Base-by-base conservation (phyloP, 1,284 basidiomycete genomes). In the Puccinia coronata region DNA sequence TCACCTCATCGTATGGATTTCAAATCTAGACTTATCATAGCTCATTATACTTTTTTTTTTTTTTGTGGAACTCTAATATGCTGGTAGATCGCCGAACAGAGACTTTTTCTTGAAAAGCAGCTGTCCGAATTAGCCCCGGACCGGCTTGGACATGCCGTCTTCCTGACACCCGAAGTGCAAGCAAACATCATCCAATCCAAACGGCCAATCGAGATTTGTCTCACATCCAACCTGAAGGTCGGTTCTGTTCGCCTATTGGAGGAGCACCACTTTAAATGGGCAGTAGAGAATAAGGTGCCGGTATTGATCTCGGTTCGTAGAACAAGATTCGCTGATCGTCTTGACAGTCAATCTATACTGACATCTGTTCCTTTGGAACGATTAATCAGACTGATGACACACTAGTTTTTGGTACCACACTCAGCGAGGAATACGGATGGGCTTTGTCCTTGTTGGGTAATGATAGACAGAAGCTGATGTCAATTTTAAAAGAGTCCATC, bases 201-300 rank as follows among this genome's bases (percentile, higher is more conserved):
- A 57, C 36, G 49, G 31, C 77, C 77, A 31, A 79, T 79, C 39
- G 77, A 79, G 47, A 79, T 79, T 25, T 79, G 77, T 57, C 31
- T 79, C 18, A 70, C 77, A 25, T 79, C 77, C 1, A 79, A 79
- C 31, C 41, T 79, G 2, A 69, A 70, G 39, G 34, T 53, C 25
- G 47, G 49, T 34, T 65, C 65, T 31, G 47, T 79, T 18, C 31
- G 20, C 67, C 57, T 49, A 11, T 28, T 79, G 20, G 65, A 79
- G 36, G 67, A 51, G 18, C 77, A 79, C 49, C 77, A 79, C 71
- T 55, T 79, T 23, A 43, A 25, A 43, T 79, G 77, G 77, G 77
- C 77, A 25, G 31, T 79, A 23, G 41, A 79, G 12, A 34, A 71
- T 28, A n/a, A 67, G 5, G 49, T 79, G n/a, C 77, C 77, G 34